Base-by-base conservation (phyloP, 2,329 filamentous ascomycete genomes). In the Trichoderma atroviride region DNA sequence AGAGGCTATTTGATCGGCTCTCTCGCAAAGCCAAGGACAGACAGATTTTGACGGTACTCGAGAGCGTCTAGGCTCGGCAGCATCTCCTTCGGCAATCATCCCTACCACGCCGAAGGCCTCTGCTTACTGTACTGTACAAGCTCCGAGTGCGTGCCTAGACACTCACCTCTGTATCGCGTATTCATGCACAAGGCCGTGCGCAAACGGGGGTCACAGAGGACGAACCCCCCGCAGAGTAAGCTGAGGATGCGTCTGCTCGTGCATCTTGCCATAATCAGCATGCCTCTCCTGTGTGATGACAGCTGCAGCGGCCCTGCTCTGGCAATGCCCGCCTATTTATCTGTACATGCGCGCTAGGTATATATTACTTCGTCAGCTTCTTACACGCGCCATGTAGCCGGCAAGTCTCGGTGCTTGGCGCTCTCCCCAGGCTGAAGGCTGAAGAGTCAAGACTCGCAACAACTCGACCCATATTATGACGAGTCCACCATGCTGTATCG, bases 271-370 rank as follows among this genome's bases (percentile, higher is more conserved):
- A 52, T 33, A 59, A 47, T 37, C 55, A 57, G 64, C 47, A 29
- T 52, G 55, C 58, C 64, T 67, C 55, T 67, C 64, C 31, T 67
- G 64, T 59, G 64, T 59, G 64, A 67, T 67, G 64, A 67, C 64
- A 59, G 64, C 64, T 59, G 64, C 55, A 37, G 37, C 24, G 64
- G 59, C 64, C 64, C 55, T 67, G 64, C 19, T 59, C 55, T 59
- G 37, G 31, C 19, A 9, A 50, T 56, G 53, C 29, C 27, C 63
- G 53, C 53, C 53, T 66, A 35, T 35, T 35, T 35, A 35, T 10
- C 13, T 35, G 11, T 14, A 14, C 33, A 35, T 35, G 3, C 33
- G 31, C 5, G 29, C 29, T 31, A 33, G 27, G 27, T 7, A 33
- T 5, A 7, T 35, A 57, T 22, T 37, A 47, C 14, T 52, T 59